These are phyloP conservation scores for Pythium grandisporangium DNA, from an alignment of 352 stramenopile species.

Conservation along the genomic window DNA sequence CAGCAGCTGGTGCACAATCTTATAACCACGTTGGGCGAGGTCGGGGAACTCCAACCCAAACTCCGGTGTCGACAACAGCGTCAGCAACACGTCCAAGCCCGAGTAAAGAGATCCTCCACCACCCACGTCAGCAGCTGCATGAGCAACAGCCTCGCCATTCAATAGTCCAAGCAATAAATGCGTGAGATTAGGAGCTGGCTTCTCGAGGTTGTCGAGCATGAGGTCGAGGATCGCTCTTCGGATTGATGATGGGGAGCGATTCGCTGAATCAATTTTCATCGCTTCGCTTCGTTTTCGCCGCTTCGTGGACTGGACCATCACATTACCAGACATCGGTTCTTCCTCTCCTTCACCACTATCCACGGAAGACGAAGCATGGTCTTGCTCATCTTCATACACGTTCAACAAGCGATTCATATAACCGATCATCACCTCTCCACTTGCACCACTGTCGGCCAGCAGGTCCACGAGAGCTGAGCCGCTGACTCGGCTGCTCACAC, in stretches of 20 bases:
- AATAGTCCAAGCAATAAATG: constrained; percentile 64
- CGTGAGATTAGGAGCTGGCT: constrained; percentile 63
- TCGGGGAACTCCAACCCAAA: constrained; percentile 59
- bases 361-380: too few relatives aligned
- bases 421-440: constrained; percentile 56
- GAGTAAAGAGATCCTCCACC: constrained; percentile 30
- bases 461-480: constrained; percentile 54
- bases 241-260: constrained; percentile 29
- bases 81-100: constrained; percentile 56
- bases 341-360: constrained; percentile 13
- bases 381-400: constrained; percentile 38
- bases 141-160: constrained; percentile 26
- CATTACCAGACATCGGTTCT: constrained; percentile 12
- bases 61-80: constrained; percentile 60
- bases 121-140: constrained; percentile 2
- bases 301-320: constrained; percentile 26
- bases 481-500: constrained; percentile 58
- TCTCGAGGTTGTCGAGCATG: constrained; percentile 67
- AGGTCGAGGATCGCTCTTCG: constrained; percentile 62
- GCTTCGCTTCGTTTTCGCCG: constrained; percentile 11
- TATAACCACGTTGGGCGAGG: constrained; percentile 53
- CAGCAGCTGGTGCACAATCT: constrained; percentile 52
- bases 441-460: constrained; percentile 52
- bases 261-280: not conserved
- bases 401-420: constrained; percentile 79